Evolutionary conservation across 139 green algal genomes (phyloP).

Genomic region (Pseudopediastrum boryanum): DNA sequence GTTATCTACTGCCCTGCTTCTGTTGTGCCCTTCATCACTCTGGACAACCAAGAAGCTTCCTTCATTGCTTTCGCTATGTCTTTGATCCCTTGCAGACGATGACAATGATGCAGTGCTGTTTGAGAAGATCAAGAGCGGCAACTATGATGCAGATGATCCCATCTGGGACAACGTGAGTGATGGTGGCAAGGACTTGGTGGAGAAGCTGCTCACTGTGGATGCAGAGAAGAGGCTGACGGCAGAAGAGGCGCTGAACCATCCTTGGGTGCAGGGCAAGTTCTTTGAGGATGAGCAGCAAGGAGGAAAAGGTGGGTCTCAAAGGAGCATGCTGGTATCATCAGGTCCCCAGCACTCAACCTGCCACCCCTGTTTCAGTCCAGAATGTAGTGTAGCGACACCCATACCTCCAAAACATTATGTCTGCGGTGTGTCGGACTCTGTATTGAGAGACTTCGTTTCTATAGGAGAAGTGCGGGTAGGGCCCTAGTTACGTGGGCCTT

Average conservation of each 20-base stretch:
- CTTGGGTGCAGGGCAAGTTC: constrained; percentile 55
- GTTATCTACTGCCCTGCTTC: no score
- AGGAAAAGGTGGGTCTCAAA: neutral
- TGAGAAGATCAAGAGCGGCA: constrained; percentile 81
- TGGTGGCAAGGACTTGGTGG: constrained; percentile 76
- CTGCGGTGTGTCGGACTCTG: no score
- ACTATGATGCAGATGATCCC: constrained; percentile 81
- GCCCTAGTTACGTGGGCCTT: no score
- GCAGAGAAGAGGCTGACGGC: constrained; percentile 68
- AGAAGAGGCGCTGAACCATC: constrained; percentile 71
- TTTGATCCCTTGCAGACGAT: constrained; percentile 61
- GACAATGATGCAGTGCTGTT: constrained; percentile 81
- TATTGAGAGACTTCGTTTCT: no score
- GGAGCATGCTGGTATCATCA: no score
- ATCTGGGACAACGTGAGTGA: constrained; percentile 77
- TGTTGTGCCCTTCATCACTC: no score
- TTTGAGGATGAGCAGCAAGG: constrained; percentile 28
- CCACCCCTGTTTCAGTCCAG: no score
- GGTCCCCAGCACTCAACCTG: no score
- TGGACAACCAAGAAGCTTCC: no score
- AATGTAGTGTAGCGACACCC: no score
- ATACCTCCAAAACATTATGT: no score
- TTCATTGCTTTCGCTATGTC: neutral
- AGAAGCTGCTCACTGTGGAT: constrained; percentile 71
- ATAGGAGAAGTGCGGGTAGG: no score